A percentile compares a stretch with the other conserved stretches of the same genome.
Conservation (phyloP, 768 basidiomycete species). For the Collybia sordida region DNA sequence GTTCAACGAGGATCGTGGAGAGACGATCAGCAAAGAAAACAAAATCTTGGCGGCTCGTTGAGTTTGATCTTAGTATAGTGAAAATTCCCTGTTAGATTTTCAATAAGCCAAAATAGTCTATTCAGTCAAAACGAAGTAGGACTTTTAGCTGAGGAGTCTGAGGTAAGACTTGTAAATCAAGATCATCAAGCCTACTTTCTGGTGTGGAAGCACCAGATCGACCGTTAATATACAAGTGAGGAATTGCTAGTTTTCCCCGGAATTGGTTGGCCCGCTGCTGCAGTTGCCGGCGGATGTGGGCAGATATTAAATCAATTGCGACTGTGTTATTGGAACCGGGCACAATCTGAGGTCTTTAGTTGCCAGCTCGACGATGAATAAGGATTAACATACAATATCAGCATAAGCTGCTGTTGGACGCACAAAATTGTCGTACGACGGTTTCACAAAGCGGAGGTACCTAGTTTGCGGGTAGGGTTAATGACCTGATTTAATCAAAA, state of each 20-base stretch:
- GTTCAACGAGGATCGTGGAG: slow-evolving; percentile 81
- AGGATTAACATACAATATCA: slow-evolving; percentile 66
- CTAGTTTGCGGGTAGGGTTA: slow-evolving; percentile 30
- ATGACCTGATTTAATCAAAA: background rate
- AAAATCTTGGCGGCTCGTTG: slow-evolving; percentile 80
- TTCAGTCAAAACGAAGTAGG: slow-evolving; percentile 7
- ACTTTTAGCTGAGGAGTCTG: slow-evolving; percentile 84
- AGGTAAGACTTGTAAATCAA: slow-evolving; percentile 65
- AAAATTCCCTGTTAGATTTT: slow-evolving; percentile 69
- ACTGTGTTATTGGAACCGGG: slow-evolving; percentile 88
- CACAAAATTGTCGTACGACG: slow-evolving; percentile 92
- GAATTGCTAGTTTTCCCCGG: slow-evolving; percentile 69
- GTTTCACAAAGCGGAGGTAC: slow-evolving; percentile 94
- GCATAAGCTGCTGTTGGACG: slow-evolving; percentile 83
- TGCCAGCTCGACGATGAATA: background rate
- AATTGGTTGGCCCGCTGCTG: slow-evolving; percentile 75
- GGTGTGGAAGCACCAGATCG: slow-evolving; percentile 34
- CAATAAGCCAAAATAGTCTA: background rate
- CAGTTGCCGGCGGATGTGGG: slow-evolving; percentile 84
- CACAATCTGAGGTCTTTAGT: slow-evolving; percentile 66
- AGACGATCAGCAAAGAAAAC: slow-evolving; percentile 91
- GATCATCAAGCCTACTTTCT: slow-evolving; percentile 40
- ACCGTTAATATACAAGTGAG: slow-evolving; percentile 36
- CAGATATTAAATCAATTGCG: slow-evolving; percentile 91
- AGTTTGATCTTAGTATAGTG: slow-evolving; percentile 77